Conservation (phyloP, 2,329 filamentous ascomycete genomes). For the Monosporascus cannonballus region DNA sequence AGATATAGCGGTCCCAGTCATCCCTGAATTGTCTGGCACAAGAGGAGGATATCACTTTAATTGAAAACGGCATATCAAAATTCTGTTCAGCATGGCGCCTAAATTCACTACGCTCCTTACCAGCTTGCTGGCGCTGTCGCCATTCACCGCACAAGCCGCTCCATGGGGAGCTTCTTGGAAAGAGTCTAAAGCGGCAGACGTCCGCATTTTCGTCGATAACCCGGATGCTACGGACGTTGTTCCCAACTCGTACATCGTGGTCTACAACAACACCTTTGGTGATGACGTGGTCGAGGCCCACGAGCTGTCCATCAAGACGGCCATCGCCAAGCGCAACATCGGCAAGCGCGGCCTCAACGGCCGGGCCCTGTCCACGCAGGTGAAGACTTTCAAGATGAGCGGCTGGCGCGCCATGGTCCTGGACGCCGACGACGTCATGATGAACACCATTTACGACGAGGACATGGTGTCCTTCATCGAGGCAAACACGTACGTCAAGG, state of each 20-base stretch:
- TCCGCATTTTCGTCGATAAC: conserved; percentile 45
- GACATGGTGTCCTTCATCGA: conserved; percentile 48
- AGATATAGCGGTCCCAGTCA: not conserved
- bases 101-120: conserved; percentile 21
- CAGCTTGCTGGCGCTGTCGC: conserved; percentile 20
- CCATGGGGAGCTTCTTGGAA: conserved; percentile 15
- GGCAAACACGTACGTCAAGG: conserved; percentile 43
- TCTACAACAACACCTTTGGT: conserved; percentile 52
- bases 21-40: conserved; percentile 20
- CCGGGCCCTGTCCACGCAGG: conserved; percentile 39
- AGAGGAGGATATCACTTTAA: conserved; percentile 4
- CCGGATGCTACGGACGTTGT: conserved; percentile 41
- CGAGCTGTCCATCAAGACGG: conserved; percentile 39
- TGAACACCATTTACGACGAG: conserved; percentile 41
- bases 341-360: conserved; percentile 44
- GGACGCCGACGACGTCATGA: conserved; percentile 45
- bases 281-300: conserved; percentile 43
- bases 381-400: conserved; percentile 41
- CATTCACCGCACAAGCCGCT: conserved; percentile 12
- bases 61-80: not conserved
- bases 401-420: conserved; percentile 48
- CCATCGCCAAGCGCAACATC: conserved; percentile 52
- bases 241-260: conserved; percentile 56
- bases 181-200: conserved; percentile 11
- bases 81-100: conserved; percentile 21